Evolutionary conservation across 2,329 filamentous ascomycete genomes (phyloP).

Genomic region (Penicillium carneum): DNA sequence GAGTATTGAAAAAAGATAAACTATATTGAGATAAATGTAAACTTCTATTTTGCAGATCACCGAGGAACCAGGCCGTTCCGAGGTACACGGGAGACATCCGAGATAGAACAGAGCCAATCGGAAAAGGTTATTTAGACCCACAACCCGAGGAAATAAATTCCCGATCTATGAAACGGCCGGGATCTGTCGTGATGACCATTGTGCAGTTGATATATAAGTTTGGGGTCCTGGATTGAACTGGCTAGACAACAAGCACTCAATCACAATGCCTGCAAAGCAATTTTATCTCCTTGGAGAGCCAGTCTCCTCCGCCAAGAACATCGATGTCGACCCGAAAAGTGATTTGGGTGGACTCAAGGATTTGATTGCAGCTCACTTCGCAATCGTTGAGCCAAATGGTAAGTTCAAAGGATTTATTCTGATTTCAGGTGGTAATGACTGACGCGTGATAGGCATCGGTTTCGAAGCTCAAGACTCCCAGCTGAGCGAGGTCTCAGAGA

Average conservation of each 20-base stretch:
- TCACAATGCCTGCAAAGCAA: slow-evolving; percentile 28
- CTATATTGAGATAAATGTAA: too few relatives aligned
- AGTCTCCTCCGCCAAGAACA: slow-evolving; percentile 14
- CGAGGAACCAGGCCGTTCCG: neutral
- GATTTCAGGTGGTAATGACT: neutral
- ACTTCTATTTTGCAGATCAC: neutral
- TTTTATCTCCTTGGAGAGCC: slow-evolving; percentile 36
- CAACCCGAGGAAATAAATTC: slow-evolving; percentile 9
- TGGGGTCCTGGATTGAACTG: neutral
- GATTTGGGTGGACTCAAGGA: slow-evolving; percentile 15
- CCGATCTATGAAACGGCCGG: slow-evolving; percentile 11
- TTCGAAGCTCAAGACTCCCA: slow-evolving; percentile 28
- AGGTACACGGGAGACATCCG: neutral
- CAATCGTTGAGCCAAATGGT: slow-evolving; percentile 26
- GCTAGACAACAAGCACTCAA: neutral
- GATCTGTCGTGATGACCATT: slow-evolving; percentile 1
- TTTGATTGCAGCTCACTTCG: slow-evolving; percentile 24
- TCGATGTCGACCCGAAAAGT: slow-evolving; percentile 13
- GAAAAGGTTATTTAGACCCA: neutral
- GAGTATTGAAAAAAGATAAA: too few relatives aligned
- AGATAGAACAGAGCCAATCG: slow-evolving; percentile 7
- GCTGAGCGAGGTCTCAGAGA: slow-evolving; percentile 29
- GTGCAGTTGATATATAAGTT: slow-evolving; percentile 11
- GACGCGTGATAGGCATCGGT: slow-evolving; percentile 28
- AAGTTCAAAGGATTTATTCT: neutral